Evolutionary conservation across 1,284 basidiomycete genomes (phyloP), one percentile per base, ranked within the genome.

Genomic region (Austroboletus niveus): DNA sequence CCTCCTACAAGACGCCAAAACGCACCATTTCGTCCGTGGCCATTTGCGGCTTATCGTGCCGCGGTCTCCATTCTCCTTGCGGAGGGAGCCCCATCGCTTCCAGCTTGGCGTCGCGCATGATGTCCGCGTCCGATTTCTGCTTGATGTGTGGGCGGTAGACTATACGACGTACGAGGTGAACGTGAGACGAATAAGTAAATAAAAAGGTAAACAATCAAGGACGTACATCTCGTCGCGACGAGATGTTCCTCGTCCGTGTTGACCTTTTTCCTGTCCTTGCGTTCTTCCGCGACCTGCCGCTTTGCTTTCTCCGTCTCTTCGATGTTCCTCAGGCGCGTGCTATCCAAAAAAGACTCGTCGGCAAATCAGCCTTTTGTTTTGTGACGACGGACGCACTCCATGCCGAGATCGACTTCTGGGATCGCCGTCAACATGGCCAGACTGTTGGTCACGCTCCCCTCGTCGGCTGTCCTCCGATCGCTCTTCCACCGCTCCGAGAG

Each of bases 241-340:
- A 94, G 82, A 63, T 88, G 87, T 41, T 85, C 87, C 60, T 92
- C 87, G 52, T 92, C 89, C 27, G 79, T 79, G 15, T 76, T 78
- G 29, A 72, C 66, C 58, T 73, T 79, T 59, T 77, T 80, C 39
- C 73, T 73, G 11, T 81, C 81, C 48, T 83, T 81, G 32, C 84
- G 78, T 50, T 82, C 79, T 55, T 97, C 92, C 3, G 87, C 82
- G 32, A 95, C 85, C 15, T 80, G 75, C 1, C 92, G 80, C 71
- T 98, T 98, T 0, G 94, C 96, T 60, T 91, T 94, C 67, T 98
- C 96, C 0, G 96, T 99, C 52, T 95, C 89, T 66, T 97, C 93
- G 44, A 99, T 98, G 66, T 98, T 98, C 69, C 89, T 88, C 53
- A 99, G 73, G 20, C 95, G 87, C 14, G 87, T 79, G 57, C 94